A percentile compares a stretch with the other conserved stretches of the same genome.
phyloP scores from a whole-genome alignment of 352 stramenopile species.

The Blastocystis sp. region DNA sequence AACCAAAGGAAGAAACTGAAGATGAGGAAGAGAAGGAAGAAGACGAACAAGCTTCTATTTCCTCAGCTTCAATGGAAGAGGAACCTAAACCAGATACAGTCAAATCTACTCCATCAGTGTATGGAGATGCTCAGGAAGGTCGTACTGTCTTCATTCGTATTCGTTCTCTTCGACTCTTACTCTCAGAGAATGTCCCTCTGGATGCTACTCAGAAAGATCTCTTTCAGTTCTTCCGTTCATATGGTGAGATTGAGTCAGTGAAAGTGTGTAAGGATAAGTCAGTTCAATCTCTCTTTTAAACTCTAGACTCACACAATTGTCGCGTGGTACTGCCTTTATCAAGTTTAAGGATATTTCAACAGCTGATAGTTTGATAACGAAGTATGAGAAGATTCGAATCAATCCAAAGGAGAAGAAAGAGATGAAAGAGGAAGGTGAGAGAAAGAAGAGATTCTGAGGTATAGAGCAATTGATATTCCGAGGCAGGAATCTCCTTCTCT shows the following conservation, averaged over 20 bases:
- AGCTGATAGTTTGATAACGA: background rate
- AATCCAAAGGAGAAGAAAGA: background rate
- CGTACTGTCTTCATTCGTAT: constrained; percentile 45
- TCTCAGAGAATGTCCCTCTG: constrained; percentile 15
- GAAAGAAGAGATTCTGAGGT: background rate
- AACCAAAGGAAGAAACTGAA: background rate
- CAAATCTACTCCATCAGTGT: background rate
- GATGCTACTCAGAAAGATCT: constrained; percentile 22
- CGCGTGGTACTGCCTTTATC: constrained; percentile 17
- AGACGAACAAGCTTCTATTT: background rate
- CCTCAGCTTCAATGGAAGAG: background rate
- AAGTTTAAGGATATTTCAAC: background rate
- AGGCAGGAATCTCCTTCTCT: background rate
- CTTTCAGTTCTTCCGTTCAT: constrained; percentile 18
- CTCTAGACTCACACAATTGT: constrained; percentile 9
- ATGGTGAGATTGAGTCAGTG: constrained; percentile 6
- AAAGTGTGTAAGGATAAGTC: constrained; percentile 39
- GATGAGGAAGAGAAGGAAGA: background rate
- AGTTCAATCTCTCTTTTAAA: background rate
- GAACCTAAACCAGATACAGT: background rate
- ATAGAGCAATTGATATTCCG: background rate
- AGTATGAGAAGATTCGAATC: background rate
- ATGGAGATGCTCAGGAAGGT: constrained; percentile 9
- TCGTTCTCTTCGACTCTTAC: background rate
- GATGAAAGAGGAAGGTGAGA: background rate